phyloP scores from a whole-genome alignment of 108 stramenopile species.

The Nitzschia sp. region DNA sequence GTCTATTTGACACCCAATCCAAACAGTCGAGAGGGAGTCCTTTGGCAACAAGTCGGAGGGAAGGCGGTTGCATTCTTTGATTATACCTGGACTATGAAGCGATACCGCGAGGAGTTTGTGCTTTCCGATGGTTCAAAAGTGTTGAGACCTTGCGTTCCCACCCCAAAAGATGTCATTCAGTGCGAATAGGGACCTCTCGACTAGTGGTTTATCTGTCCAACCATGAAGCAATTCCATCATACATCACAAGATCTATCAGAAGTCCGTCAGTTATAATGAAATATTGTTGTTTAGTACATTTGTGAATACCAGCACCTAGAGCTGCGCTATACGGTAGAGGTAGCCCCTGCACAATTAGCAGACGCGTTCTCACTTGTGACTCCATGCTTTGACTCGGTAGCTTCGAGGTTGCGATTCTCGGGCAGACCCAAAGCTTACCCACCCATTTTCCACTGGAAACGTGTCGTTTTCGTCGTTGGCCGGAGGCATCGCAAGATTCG shows the following conservation, averaged over 20 bases:
- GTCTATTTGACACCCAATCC: slow-evolving; percentile 63
- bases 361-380: no score
- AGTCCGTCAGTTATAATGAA: no score
- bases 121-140: slow-evolving; percentile 18
- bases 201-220: no score
- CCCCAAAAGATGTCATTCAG: slow-evolving; percentile 10
- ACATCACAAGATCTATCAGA: no score
- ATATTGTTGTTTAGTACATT: no score
- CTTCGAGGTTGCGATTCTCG: background rate
- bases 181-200: slow-evolving; percentile 3
- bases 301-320: no score
- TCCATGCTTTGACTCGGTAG: no score
- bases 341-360: no score
- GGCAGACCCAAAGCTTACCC: background rate
- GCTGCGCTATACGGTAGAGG: no score
- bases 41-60: slow-evolving; percentile 58
- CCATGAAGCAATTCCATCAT: no score
- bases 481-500: background rate
- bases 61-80: slow-evolving; percentile 64
- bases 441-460: background rate
- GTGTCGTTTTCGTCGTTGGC: background rate
- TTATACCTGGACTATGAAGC: slow-evolving; percentile 51
- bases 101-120: slow-evolving; percentile 12
- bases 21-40: slow-evolving; percentile 54
- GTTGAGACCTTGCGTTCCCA: slow-evolving; percentile 14